Evolutionary conservation across 2,329 filamentous ascomycete genomes (phyloP).

Genomic region (Apiospora arundinis): DNA sequence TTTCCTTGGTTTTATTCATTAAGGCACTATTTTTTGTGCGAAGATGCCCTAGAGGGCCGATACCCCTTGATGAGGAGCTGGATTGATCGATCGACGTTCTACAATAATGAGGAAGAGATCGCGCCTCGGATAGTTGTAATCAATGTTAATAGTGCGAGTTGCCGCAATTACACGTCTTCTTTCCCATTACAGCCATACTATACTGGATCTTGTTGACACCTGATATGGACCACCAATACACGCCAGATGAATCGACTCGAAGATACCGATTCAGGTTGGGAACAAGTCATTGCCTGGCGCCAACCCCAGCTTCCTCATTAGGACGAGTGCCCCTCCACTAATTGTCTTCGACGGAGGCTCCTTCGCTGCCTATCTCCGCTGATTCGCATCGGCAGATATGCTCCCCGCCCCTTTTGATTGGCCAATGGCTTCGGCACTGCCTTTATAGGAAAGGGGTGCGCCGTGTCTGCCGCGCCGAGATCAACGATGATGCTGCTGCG

Average conservation of each 20-base stretch:
- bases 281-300: not conserved
- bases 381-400: constrained; percentile 8
- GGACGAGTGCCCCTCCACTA: not conserved
- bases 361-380: not conserved
- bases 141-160: constrained; percentile 16
- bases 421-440: not conserved
- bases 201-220: not conserved
- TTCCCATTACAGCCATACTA: not conserved
- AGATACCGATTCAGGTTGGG: not conserved
- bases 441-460: constrained; percentile 4
- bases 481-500: not conserved
- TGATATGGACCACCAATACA: not conserved
- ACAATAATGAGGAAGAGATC: not conserved
- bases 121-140: constrained; percentile 1
- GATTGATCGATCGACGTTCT: not conserved
- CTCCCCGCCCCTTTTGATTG: not conserved
- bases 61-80: constrained; percentile 19
- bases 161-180: not conserved
- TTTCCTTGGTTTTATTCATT: constrained; percentile 16
- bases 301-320: constrained; percentile 10
- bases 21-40: not conserved
- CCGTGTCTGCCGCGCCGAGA: not conserved
- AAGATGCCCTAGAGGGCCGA: constrained; percentile 18
- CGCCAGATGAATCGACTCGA: not conserved
- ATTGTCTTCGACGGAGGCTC: not conserved